Base-by-base conservation (phyloP, 257 asterid species). In the Solanum sejunctum region DNA sequence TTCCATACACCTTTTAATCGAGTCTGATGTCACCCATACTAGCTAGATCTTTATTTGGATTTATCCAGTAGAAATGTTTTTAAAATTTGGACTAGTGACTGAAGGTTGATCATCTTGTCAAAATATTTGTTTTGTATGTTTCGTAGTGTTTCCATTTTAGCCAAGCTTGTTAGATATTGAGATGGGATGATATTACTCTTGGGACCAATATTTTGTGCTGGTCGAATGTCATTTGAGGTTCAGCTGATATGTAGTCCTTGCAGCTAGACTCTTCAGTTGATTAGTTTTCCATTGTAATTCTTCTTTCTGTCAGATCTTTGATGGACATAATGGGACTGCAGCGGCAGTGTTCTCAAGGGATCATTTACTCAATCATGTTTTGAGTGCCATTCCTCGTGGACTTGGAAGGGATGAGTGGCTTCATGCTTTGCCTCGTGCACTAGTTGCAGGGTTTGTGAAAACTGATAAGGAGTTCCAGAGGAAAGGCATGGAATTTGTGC, bases 361-460 rank as follows among this genome's bases (percentile, higher is more conserved):
- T 79, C 86, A 93, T 81, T 85, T 95, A 60, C 80, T 95, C 60
- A 91, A 81, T 84, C 89, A 92, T 72, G 91, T 95, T 16, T 82
- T 93, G 87, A 87, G 89, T 82, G 97, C 97, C 17, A 91, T 95
- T 61, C 98, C 98, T 54, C 80, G 86, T 61, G 98, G 92, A 8
- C 93, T 93, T 54, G 92, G 92, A 17, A 85, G 93, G 67, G 98
- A 95, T 6, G 98, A 95, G 85, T 95, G 98, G 98, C 90, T 92
- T 83, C 95, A 93, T n/a, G 95, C 95, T 21, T 89, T 95, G 75
- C 98, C 97, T 79, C 92, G 98, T 18, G 98, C 98, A 78, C 90
- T 95, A 84, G 98, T 95, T 80, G 95, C 97, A 8, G 98, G 98
- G 12, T 95, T 95, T 87, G 98, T 95, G 78, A 95, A 95, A 82